phyloP scores from a whole-genome alignment of 441 rosid genomes.

The Gossypium schwendimanii region DNA sequence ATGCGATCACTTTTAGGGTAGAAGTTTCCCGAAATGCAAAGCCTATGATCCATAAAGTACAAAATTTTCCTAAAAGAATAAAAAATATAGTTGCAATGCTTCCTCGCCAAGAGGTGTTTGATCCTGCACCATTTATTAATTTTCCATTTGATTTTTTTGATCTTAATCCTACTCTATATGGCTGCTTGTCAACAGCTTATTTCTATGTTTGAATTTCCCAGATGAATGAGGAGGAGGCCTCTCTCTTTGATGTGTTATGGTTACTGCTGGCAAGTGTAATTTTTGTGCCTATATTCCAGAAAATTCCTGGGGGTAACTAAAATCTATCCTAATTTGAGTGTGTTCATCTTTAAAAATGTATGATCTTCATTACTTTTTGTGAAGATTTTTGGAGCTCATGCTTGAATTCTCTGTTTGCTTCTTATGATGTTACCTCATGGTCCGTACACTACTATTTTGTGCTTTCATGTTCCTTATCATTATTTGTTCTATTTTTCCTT shows the following conservation, averaged over 20 bases:
- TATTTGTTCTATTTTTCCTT: not conserved
- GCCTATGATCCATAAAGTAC: constrained; percentile 57
- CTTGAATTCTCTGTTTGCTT: not conserved
- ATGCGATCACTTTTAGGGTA: constrained; percentile 44
- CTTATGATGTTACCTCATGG: constrained; percentile 11
- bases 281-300: constrained; percentile 96
- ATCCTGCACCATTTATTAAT: constrained; percentile 15
- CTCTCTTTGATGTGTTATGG: constrained; percentile 81
- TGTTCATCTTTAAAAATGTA: not conserved
- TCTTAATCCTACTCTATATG: constrained; percentile 13
- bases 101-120: constrained; percentile 77
- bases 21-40: constrained; percentile 66
- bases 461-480: not conserved
- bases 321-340: constrained; percentile 6
- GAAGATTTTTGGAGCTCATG: constrained; percentile 11
- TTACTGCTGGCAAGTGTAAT: constrained; percentile 93
- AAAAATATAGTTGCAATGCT: constrained; percentile 61
- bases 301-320: constrained; percentile 87
- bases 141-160: constrained; percentile 12
- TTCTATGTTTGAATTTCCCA: constrained; percentile 27
- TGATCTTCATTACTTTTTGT: constrained; percentile 4
- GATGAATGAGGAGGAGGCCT: constrained; percentile 97
- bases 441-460: not conserved
- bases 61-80: constrained; percentile 64
- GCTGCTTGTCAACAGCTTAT: constrained; percentile 16